Evolutionary conservation across 257 asterid species (phyloP).

Genomic region (Echites panduratus): DNA sequence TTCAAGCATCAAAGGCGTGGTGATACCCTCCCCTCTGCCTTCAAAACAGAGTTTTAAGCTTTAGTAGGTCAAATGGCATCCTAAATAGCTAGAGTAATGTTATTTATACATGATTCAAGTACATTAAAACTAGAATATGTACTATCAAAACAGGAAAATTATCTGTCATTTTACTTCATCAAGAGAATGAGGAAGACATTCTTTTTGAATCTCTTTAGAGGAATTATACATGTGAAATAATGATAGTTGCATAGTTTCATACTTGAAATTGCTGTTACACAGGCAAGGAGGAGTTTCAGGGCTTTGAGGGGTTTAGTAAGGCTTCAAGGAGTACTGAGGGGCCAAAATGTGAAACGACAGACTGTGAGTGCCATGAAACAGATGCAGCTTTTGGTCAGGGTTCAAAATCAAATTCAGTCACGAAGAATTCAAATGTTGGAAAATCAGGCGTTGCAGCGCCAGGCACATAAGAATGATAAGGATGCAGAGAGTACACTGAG

Average conservation of each 20-base stretch:
- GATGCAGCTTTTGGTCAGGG: constrained; percentile 83
- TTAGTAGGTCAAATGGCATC: neutral
- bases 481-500: constrained; percentile 58
- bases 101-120: neutral
- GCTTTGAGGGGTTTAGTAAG: constrained; percentile 85
- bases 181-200: neutral
- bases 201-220: neutral
- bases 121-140: neutral
- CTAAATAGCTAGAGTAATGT: neutral
- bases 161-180: neutral
- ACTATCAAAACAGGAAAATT: neutral
- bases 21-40: neutral
- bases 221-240: neutral
- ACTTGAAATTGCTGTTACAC: constrained; percentile 3
- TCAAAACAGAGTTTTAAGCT: neutral
- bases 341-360: constrained; percentile 71
- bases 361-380: constrained; percentile 84
- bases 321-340: constrained; percentile 86
- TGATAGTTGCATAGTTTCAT: neutral
- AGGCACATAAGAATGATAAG: constrained; percentile 37
- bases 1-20: neutral
- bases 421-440: constrained; percentile 81
- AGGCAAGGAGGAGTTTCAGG: constrained; percentile 83
- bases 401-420: constrained; percentile 85
- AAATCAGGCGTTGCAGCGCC: constrained; percentile 45